phyloP scores from a whole-genome alignment of 768 basidiomycete genomes.

The Leucocoprinus birnbaumii region DNA sequence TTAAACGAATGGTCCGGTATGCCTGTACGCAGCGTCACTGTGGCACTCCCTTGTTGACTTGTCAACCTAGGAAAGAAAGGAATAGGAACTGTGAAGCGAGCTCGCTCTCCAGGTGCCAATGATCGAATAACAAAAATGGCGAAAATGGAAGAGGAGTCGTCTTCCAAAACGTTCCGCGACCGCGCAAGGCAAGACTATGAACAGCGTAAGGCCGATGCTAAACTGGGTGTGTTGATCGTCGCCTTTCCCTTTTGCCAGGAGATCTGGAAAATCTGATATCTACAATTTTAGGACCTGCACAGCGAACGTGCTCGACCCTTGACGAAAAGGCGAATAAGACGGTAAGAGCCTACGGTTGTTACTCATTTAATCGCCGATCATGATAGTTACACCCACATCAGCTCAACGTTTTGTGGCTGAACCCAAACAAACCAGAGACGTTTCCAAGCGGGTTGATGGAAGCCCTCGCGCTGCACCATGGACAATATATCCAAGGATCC shows the following conservation, averaged over 20 bases:
- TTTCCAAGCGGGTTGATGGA: slow-evolving; percentile 68
- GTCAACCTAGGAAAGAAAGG: slow-evolving; percentile 81
- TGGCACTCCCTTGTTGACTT: no score
- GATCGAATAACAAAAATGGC: slow-evolving; percentile 75
- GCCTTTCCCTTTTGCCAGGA: slow-evolving; percentile 5
- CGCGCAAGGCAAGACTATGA: slow-evolving; percentile 73
- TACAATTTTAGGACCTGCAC: slow-evolving; percentile 48
- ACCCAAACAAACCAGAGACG: slow-evolving; percentile 59
- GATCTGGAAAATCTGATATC: slow-evolving; percentile 4
- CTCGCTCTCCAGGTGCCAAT: slow-evolving; percentile 58
- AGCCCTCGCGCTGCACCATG: slow-evolving; percentile 41
- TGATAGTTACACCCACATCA: slow-evolving; percentile 25
- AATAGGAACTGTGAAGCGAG: slow-evolving; percentile 69
- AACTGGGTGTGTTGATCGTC: slow-evolving; percentile 41
- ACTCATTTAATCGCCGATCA: not conserved
- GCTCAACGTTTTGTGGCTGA: slow-evolving; percentile 84
- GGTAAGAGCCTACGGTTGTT: slow-evolving; percentile 38
- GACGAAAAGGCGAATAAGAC: slow-evolving; percentile 72
- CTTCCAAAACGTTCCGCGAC: slow-evolving; percentile 63
- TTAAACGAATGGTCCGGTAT: slow-evolving; percentile 81
- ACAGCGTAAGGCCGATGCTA: slow-evolving; percentile 69
- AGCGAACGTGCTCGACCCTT: slow-evolving; percentile 69
- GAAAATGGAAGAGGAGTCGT: slow-evolving; percentile 63
- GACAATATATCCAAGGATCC: slow-evolving; percentile 20
- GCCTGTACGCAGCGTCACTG: slow-evolving; percentile 18